These are phyloP conservation scores for Euphorbia schlechtendalii DNA, from an alignment of 441 rosid genomes.

Conservation along the genomic window DNA sequence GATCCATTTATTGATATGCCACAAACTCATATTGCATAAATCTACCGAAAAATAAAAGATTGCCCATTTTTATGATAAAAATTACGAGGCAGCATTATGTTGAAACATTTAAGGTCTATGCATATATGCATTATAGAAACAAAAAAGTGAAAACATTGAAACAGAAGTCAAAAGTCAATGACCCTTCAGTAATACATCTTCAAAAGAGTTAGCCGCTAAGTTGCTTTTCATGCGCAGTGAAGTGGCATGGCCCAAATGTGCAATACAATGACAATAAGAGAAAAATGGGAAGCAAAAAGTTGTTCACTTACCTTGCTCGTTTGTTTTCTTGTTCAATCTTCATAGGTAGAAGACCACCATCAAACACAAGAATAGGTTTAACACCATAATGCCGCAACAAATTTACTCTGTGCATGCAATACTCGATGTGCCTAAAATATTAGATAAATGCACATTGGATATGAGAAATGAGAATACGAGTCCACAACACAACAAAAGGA, in stretches of 20 bases:
- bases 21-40: background rate
- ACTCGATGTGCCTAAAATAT: slow-evolving; percentile 71
- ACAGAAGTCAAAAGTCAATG: background rate
- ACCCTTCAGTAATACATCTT: background rate
- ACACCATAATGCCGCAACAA: slow-evolving; percentile 77
- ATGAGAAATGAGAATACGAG: slow-evolving; percentile 3
- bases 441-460: no score
- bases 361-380: slow-evolving; percentile 83
- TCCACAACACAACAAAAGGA: background rate
- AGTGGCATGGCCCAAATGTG: background rate
- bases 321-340: slow-evolving; percentile 96
- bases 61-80: background rate
- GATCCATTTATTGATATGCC: background rate
- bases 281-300: background rate
- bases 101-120: background rate
- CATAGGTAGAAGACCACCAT: slow-evolving; percentile 93
- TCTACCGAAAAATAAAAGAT: background rate
- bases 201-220: background rate
- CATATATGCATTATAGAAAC: background rate
- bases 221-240: slow-evolving; percentile 5
- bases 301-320: slow-evolving; percentile 64
- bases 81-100: background rate
- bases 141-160: background rate
- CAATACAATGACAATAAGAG: background rate
- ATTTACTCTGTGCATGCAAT: slow-evolving; percentile 94